A percentile compares a stretch with the other conserved stretches of the same genome.
Evolutionary conservation across 1,139 yeast species (phyloP).

Genomic region (Candida anutae): DNA sequence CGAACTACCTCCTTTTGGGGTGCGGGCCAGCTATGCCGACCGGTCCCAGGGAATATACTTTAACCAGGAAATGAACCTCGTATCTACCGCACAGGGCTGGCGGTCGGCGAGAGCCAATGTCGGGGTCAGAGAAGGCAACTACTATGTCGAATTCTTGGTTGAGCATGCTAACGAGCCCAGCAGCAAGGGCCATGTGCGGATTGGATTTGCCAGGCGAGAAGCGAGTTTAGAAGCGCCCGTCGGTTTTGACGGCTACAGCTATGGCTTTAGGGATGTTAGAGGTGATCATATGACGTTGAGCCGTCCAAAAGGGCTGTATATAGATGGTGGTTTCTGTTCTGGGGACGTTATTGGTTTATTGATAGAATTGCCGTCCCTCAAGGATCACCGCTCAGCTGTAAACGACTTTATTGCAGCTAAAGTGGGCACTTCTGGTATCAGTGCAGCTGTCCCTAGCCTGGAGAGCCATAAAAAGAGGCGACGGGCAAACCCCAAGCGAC

Average conservation of each 20-base stretch:
- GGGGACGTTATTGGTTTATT: slow-evolving; percentile 85
- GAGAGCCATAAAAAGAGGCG: slow-evolving; percentile 11
- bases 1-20: slow-evolving; percentile 61
- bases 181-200: slow-evolving; percentile 53
- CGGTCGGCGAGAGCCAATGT: slow-evolving; percentile 70
- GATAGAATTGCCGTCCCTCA: slow-evolving; percentile 56
- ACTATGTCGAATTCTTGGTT: slow-evolving; percentile 71
- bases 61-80: slow-evolving; percentile 32
- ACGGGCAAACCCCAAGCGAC: slow-evolving; percentile 11
- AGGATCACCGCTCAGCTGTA: slow-evolving; percentile 30
- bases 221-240: slow-evolving; percentile 92
- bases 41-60: slow-evolving; percentile 54
- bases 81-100: slow-evolving; percentile 68
- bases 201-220: slow-evolving; percentile 80
- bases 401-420: slow-evolving; percentile 11
- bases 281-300: slow-evolving; percentile 76
- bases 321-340: slow-evolving; percentile 42
- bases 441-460: slow-evolving; percentile 6
- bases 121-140: slow-evolving; percentile 69
- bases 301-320: slow-evolving; percentile 46
- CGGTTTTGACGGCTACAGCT: slow-evolving; percentile 91
- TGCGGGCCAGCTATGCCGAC: slow-evolving; percentile 66
- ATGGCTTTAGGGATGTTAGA: slow-evolving; percentile 76
- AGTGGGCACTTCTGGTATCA: slow-evolving; percentile 5
- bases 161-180: slow-evolving; percentile 29